phyloP scores from a whole-genome alignment of 345 rosid species.

The Rubroshorea leprosula region DNA sequence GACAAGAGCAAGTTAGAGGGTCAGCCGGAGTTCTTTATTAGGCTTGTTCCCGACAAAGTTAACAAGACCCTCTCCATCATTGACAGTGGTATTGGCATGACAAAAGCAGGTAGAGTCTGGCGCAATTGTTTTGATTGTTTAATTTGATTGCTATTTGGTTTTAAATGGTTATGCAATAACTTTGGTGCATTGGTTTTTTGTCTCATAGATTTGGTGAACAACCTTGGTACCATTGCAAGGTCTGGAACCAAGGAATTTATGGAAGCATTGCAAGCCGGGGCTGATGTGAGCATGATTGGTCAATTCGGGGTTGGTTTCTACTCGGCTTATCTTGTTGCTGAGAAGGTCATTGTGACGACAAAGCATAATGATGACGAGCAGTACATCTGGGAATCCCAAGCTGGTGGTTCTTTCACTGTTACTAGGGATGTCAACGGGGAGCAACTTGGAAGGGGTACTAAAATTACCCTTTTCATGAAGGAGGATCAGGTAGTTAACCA shows the following conservation, averaged over 20 bases:
- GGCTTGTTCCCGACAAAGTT: conserved; percentile 66
- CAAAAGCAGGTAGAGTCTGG: conserved; percentile 57
- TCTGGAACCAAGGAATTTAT: conserved; percentile 92
- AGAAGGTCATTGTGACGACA: conserved; percentile 70
- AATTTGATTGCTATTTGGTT: neutral
- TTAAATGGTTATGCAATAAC: neutral
- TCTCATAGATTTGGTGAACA: conserved; percentile 61
- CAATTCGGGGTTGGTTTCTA: conserved; percentile 94
- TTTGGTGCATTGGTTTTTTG: neutral
- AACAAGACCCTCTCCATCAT: conserved; percentile 69
- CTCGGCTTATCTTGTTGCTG: conserved; percentile 88
- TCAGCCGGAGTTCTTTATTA: conserved; percentile 73
- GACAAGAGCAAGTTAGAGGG: conserved; percentile 90
- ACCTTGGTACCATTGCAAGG: conserved; percentile 85
- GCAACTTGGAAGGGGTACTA: conserved; percentile 85
- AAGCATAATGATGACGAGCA: conserved; percentile 87
- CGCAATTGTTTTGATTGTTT: too few species aligned
- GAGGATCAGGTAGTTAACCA: conserved; percentile 56
- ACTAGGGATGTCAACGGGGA: conserved; percentile 72
- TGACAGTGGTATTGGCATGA: conserved; percentile 84
- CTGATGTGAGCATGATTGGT: conserved; percentile 95
- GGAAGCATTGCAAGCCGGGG: conserved; percentile 91
- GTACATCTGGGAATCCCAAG: conserved; percentile 91
- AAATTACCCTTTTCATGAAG: conserved; percentile 69
- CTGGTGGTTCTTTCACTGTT: conserved; percentile 87